A percentile compares a stretch with the other conserved stretches of the same genome.
These are phyloP conservation scores for Ophiocordyceps camponoti-leonardi DNA, from an alignment of 2,329 filamentous ascomycete species.

Conservation along the genomic window DNA sequence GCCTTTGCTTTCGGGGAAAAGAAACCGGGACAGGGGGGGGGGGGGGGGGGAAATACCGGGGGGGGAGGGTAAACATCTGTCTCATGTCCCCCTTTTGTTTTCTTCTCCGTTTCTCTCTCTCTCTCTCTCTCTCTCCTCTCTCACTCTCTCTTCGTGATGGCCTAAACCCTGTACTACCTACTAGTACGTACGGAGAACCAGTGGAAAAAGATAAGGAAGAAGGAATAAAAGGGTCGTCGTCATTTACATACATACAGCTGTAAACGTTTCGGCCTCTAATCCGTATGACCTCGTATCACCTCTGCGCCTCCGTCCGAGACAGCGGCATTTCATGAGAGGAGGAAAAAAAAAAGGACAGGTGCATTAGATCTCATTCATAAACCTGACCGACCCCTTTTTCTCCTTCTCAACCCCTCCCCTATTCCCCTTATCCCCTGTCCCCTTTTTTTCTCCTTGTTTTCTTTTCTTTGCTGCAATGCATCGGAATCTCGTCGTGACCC, in stretches of 20 bases:
- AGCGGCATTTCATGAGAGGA: not conserved
- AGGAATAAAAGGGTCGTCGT: too few species aligned
- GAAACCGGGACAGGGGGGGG: too few species aligned
- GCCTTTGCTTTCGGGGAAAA: too few species aligned
- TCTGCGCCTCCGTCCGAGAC: not conserved
- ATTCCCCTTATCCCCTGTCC: too few species aligned
- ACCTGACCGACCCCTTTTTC: not conserved
- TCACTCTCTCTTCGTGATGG: too few species aligned
- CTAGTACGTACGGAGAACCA: too few species aligned
- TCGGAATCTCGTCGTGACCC: not conserved
- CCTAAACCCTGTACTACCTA: too few species aligned
- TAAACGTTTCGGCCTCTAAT: not conserved
- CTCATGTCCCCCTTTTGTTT: not conserved
- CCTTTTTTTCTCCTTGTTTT: too few species aligned
- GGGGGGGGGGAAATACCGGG: not conserved
- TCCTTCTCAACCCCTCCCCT: not conserved
- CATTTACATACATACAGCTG: too few species aligned
- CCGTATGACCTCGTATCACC: not conserved
- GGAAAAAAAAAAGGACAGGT: not conserved
- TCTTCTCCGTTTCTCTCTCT: not conserved
- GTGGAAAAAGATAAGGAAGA: too few species aligned
- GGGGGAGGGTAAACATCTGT: not conserved
- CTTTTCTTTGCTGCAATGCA: not conserved
- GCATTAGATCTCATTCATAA: conserved; percentile 1
- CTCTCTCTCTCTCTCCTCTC: not conserved